Base-by-base conservation (phyloP, 2,329 filamentous ascomycete species). In the Macrophomina phaseolina region DNA sequence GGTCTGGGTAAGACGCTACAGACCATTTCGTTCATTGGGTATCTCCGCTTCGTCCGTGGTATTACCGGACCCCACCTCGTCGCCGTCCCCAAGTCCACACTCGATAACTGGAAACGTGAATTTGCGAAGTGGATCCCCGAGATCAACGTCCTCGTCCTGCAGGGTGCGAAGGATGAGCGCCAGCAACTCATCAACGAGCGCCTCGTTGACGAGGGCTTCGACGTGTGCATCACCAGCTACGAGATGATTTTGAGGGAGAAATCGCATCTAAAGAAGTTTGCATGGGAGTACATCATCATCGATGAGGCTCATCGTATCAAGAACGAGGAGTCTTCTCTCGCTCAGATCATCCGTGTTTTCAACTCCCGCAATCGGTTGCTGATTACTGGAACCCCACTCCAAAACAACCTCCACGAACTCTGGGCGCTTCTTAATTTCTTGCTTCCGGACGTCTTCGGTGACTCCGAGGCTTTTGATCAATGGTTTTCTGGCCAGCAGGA, bases 261-360 rank as follows among this genome's bases (percentile, higher is more conserved):
- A 82, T 85, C 91, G 1, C 93, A 97, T 72, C 80, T 99, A 71
- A 97, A 95, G 82, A 98, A 98, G 79, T 97, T 99, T 78, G 94
- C 95, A 0, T 99, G 95, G 95, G 94, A 99, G 78, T 99, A 99
- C 80, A 99, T 99, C 79, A 97, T 99, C 72, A 97, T 99, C 70
- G 95, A 99, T 74, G 95, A 99, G 75, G 90, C 95, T 2, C 95
- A 99, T 79, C 93, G 95, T 68, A 99, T 99, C 86, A 99, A 99
- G 84, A 99, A 99, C 80, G 95, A 99, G 77, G 93, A 98, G 78
- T 99, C 95, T 0, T 97, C 95, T 0, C 85, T 99, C 3, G 94
- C 95, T 3, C 94, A 98, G 75, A 96, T 98, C 71, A 97, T 99
- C 70, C 92, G 95, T 71, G 83, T 97, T 64, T 99, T 99, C 84